These are phyloP conservation scores for Kluyveromyces wickerhamii DNA, from an alignment of 805 yeast genomes.

Conservation along the genomic window DNA sequence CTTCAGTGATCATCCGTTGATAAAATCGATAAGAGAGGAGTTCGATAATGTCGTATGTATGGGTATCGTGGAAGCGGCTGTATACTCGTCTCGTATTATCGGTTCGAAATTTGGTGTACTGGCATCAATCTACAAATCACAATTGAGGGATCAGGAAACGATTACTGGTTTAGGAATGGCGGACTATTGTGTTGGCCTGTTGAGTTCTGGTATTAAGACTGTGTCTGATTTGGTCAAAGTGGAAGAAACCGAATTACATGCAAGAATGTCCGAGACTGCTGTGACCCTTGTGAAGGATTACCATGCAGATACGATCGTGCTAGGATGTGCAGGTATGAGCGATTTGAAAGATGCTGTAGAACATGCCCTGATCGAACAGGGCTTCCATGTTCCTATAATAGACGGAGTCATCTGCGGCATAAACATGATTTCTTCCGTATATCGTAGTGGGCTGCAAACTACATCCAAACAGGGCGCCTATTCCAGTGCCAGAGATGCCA, in stretches of 20 bases:
- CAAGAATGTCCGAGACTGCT: constrained; percentile 25
- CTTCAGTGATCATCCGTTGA: constrained; percentile 31
- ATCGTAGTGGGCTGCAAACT: constrained; percentile 1
- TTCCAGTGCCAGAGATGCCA: constrained; percentile 1
- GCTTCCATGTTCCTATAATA: constrained; percentile 16
- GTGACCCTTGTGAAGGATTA: constrained; percentile 19
- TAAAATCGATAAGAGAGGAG: constrained; percentile 30
- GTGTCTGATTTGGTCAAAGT: constrained; percentile 2
- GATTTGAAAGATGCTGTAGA: constrained; percentile 23
- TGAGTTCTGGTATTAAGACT: constrained; percentile 28
- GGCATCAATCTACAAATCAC: constrained; percentile 27
- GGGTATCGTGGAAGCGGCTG: constrained; percentile 32
- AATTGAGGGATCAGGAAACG: constrained; percentile 28
- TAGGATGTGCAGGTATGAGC: constrained; percentile 31
- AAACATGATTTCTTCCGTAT: constrained; percentile 12
- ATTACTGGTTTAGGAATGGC: constrained; percentile 25
- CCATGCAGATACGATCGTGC: constrained; percentile 25
- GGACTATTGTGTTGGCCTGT: constrained; percentile 28
- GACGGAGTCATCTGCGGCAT: constrained; percentile 26
- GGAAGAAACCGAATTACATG: constrained; percentile 23
- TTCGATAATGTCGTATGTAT: constrained; percentile 27
- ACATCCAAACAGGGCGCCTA: constrained; percentile 3
- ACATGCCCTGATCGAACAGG: constrained; percentile 12
- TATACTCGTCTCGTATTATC: constrained; percentile 27
- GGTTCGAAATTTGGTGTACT: constrained; percentile 31